A percentile compares a stretch with the other conserved stretches of the same genome.
These are phyloP conservation scores for Penicillium thymicola DNA, from an alignment of 2,329 filamentous ascomycete genomes.

Conservation along the genomic window DNA sequence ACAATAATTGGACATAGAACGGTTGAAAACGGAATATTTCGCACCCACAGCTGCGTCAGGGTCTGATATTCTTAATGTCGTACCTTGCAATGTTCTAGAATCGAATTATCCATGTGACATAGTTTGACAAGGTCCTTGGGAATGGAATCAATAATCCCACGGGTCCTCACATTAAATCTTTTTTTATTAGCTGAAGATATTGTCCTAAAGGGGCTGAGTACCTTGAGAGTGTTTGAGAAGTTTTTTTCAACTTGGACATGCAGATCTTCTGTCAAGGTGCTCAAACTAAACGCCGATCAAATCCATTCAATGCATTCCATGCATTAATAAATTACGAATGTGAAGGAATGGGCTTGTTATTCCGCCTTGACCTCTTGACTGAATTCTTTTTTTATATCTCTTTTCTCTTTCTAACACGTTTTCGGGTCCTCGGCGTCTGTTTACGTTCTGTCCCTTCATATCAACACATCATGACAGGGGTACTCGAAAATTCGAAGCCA, in stretches of 20 bases:
- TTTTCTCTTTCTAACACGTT: neutral
- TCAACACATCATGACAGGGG: slow-evolving; percentile 14
- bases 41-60: neutral
- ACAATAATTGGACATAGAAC: neutral
- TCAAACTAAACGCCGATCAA: slow-evolving; percentile 3
- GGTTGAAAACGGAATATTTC: slow-evolving; percentile 12
- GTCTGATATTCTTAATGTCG: slow-evolving; percentile 8
- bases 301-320: neutral
- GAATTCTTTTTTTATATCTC: neutral
- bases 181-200: neutral
- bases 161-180: neutral
- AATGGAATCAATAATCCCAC: neutral
- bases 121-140: slow-evolving; percentile 5
- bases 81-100: slow-evolving; percentile 4
- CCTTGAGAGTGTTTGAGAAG: slow-evolving; percentile 34
- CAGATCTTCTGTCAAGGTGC: slow-evolving; percentile 20
- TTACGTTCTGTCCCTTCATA: neutral
- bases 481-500: slow-evolving; percentile 10
- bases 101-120: neutral
- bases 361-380: neutral
- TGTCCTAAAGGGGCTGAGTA: slow-evolving; percentile 7
- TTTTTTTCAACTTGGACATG: slow-evolving; percentile 20
- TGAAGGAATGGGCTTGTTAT: neutral
- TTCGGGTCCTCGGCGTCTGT: neutral
- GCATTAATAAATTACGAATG: neutral